Conservation (phyloP, 495 filamentous ascomycete species). For the Podospora pseudopauciseta region DNA sequence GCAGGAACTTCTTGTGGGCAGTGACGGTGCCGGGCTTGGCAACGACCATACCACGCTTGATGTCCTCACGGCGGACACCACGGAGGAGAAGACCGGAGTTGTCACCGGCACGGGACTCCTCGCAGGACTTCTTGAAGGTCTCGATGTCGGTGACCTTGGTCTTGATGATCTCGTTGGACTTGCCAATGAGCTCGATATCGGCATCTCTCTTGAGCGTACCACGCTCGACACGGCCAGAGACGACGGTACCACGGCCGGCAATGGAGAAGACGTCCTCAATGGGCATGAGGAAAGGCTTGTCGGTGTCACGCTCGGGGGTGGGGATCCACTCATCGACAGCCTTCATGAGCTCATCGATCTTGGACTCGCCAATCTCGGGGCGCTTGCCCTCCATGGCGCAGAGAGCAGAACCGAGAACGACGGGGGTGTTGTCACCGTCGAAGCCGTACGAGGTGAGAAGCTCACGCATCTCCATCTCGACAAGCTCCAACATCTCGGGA, state of each 20-base stretch:
- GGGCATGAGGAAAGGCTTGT: conserved; percentile 98
- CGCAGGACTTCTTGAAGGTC: conserved; percentile 98
- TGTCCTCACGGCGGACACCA: conserved; percentile 89
- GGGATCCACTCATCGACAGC: conserved; percentile 97
- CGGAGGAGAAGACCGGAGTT: conserved; percentile 97
- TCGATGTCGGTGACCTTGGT: conserved; percentile 99
- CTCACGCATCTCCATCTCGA: conserved; percentile 99
- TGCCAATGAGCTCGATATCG: conserved; percentile 92
- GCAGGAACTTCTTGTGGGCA: conserved; percentile 83
- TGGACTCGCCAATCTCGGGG: conserved; percentile 79
- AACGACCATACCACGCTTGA: conserved; percentile 90
- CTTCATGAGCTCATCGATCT: conserved; percentile 81
- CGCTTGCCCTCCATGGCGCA: conserved; percentile 87
- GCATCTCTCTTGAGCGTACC: conserved; percentile 85
- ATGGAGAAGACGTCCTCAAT: conserved; percentile 99
- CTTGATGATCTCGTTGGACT: conserved; percentile 71
- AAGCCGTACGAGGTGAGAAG: conserved; percentile 88
- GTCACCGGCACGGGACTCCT: conserved; percentile 89
- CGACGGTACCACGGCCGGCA: conserved; percentile 93
- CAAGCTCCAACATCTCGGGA: conserved; percentile 98
- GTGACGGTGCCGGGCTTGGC: conserved; percentile 71
- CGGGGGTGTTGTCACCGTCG: conserved; percentile 95
- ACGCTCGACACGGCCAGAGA: conserved; percentile 94
- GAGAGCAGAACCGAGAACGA: conserved; percentile 92
- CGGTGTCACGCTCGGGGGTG: conserved; percentile 80